Base-by-base conservation (phyloP, 495 filamentous ascomycete species). In the Lasiosphaeris hirsuta region DNA sequence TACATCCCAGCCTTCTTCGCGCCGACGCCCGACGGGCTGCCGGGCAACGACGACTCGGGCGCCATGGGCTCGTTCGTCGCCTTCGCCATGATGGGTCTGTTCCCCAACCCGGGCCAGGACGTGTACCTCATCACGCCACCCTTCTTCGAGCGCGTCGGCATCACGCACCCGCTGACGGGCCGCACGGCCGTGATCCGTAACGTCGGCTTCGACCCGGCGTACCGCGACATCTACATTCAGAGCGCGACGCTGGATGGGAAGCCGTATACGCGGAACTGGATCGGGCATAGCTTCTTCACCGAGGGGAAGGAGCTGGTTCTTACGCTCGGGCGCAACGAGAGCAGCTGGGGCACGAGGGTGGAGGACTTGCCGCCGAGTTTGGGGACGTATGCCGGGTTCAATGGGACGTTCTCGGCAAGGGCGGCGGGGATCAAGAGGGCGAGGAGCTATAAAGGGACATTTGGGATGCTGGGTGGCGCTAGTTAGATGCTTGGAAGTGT, bases 241-340 rank as follows among this genome's bases (percentile, higher is more conserved):
- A 84, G 74, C 55, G 87, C 85, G 0, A 89, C 77, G n/a, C 72
- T 92, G 11, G 72, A 90, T 64, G 86, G 87, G 2, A 57, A 75
- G 58, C 68, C 75, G 4, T 92, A 88, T 41, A 84, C 73, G 0
- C 85, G 77, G 74, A 90, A 78, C 59, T 92, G 87, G 87, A 78
- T 92, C 36, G 80, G 80, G 13, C 87, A 92, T 62, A 84, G 83
- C 45, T 90, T 92, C 63, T 90, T 90, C 63, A 81, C 83, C 0
- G 75, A 87, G 38, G 89, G 88, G 8, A 81, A 81, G 69, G 83
- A 84, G 65, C 75, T 90, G 30, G 85, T 89, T 38, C 70, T 92
- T 58, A 81, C 75, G 23, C 67, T 92, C 5, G 88, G 88, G 0
- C 66, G 63, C 10, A 80, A 75, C 37, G 88, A 90, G 69, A 89